phyloP scores from a whole-genome alignment of 1,284 basidiomycete species.

The Trichosporon inkin region DNA sequence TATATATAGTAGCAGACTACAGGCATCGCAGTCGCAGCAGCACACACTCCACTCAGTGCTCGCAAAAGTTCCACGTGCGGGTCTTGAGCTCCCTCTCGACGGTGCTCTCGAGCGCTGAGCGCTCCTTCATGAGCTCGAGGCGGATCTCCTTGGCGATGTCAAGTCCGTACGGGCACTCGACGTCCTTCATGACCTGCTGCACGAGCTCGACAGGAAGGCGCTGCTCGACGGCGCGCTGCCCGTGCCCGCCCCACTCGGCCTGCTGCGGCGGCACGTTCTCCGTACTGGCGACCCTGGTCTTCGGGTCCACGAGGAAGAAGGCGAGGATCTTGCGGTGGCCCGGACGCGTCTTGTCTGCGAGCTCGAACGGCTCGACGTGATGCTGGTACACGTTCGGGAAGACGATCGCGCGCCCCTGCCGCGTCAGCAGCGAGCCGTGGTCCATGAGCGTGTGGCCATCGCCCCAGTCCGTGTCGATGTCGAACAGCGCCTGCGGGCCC shows the following conservation, averaged over 20 bases:
- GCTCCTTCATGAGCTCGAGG: constrained; percentile 23
- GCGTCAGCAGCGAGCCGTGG: constrained; percentile 3
- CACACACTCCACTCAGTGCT: constrained; percentile 9
- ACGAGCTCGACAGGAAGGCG: constrained; percentile 2
- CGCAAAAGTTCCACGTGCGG: constrained; percentile 15
- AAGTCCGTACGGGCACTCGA: constrained; percentile 14
- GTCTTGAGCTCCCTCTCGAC: neutral
- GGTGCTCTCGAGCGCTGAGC: neutral
- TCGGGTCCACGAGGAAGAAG: constrained; percentile 23
- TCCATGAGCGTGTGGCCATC: neutral
- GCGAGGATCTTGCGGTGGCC: constrained; percentile 25
- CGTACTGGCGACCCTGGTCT: constrained; percentile 11
- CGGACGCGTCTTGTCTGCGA: constrained; percentile 11
- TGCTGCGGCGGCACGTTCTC: constrained; percentile 23
- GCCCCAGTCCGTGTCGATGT: constrained; percentile 1
- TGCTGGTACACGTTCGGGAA: constrained; percentile 22
- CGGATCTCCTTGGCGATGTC: constrained; percentile 19
- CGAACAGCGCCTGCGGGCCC: constrained; percentile 7
- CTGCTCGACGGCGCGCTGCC: neutral
- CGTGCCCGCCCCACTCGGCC: constrained; percentile 8
- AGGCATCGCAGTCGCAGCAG: no score
- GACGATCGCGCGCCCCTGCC: constrained; percentile 10
- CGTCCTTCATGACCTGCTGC: constrained; percentile 11
- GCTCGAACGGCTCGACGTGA: constrained; percentile 14
- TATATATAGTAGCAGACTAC: no score